These are phyloP conservation scores for Chytriomyces hyalinus DNA, from an alignment of 192 early-diverging fungal genomes.

Conservation along the genomic window DNA sequence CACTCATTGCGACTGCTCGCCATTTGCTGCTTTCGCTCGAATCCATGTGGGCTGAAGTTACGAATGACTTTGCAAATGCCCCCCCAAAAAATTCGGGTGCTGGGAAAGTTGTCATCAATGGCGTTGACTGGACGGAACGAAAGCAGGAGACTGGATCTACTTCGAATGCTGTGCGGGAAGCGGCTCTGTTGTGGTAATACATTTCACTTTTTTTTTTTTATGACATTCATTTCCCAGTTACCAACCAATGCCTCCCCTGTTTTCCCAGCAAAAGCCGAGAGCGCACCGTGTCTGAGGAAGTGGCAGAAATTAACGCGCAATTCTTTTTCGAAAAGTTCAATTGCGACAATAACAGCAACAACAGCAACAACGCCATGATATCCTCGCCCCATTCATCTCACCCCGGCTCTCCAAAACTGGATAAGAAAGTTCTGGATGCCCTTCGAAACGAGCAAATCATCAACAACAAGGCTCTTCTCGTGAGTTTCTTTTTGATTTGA, in stretches of 20 bases:
- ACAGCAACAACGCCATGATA: too few species aligned
- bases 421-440: not conserved
- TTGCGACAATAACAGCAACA: not conserved
- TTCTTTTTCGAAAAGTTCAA: not conserved
- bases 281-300: not conserved
- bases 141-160: not conserved
- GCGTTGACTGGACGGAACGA: not conserved
- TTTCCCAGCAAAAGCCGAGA: not conserved
- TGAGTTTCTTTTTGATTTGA: not conserved
- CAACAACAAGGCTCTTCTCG: slow-evolving; percentile 23
- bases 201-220: not conserved
- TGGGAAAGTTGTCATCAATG: not conserved
- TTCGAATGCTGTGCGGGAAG: not conserved
- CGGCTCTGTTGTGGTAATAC: not conserved
- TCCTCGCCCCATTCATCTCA: not conserved
- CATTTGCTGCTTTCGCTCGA: slow-evolving; percentile 9
- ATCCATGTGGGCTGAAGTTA: slow-evolving; percentile 24
- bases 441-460: slow-evolving; percentile 13
- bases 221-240: not conserved
- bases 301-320: not conserved
- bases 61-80: not conserved
- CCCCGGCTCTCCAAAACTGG: not conserved
- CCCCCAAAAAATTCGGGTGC: not conserved
- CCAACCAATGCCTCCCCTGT: not conserved
- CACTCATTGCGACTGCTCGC: slow-evolving; percentile 21